Conservation (phyloP, 208 protist species). For the Crithidia sp. region DNA sequence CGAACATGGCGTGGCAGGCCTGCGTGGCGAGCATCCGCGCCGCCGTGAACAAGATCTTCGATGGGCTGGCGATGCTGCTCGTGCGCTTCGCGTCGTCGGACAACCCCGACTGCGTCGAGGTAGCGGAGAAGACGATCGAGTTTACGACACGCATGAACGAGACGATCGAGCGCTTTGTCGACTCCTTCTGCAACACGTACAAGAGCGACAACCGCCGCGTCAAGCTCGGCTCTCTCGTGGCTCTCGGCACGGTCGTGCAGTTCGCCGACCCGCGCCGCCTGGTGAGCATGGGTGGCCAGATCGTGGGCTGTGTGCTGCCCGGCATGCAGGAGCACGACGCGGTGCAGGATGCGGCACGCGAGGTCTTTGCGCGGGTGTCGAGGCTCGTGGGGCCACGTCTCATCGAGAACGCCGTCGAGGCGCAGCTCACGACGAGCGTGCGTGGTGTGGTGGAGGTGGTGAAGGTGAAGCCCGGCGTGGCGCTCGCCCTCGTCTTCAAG, state of each 20-base stretch:
- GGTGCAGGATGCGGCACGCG: slow-evolving; percentile 82
- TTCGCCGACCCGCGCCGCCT: slow-evolving; percentile 77
- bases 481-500: slow-evolving; percentile 86
- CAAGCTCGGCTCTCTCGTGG: slow-evolving; percentile 77
- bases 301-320: slow-evolving; percentile 87
- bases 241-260: slow-evolving; percentile 70
- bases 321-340: slow-evolving; percentile 87
- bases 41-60: slow-evolving; percentile 90
- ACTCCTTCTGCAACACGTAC: slow-evolving; percentile 71
- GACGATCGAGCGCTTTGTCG: slow-evolving; percentile 85
- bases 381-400: slow-evolving; percentile 71
- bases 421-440: slow-evolving; percentile 83
- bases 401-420: slow-evolving; percentile 86
- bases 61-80: slow-evolving; percentile 71
- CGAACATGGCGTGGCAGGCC: slow-evolving; percentile 89
- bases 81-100: slow-evolving; percentile 74
- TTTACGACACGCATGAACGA: slow-evolving; percentile 89
- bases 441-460: slow-evolving; percentile 92
- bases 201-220: slow-evolving; percentile 58
- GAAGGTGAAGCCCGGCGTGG: slow-evolving; percentile 84
- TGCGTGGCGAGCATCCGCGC: slow-evolving; percentile 88
- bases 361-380: slow-evolving; percentile 83
- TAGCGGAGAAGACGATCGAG: slow-evolving; percentile 86
- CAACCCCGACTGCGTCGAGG: slow-evolving; percentile 87
- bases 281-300: slow-evolving; percentile 78